Evolutionary conservation across 306 rosid species (phyloP).

Genomic region (Sindora glabra): DNA sequence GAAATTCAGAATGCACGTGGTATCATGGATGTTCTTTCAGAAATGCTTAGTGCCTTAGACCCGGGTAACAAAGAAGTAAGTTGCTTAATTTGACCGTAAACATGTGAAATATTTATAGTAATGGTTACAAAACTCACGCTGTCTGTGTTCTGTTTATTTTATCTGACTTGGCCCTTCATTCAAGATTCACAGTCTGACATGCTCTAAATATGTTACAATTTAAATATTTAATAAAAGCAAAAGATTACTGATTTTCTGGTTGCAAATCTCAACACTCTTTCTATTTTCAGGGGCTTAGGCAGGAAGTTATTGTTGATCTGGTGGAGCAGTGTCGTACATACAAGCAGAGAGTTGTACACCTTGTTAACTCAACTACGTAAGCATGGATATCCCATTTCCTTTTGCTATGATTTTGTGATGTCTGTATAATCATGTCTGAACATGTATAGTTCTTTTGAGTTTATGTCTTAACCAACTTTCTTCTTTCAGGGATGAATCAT

Average conservation of each 20-base stretch:
- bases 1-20: slow-evolving; percentile 98
- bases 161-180: too few relatives aligned
- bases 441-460: slow-evolving; percentile 9
- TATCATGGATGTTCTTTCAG: slow-evolving; percentile 89
- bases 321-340: slow-evolving; percentile 85
- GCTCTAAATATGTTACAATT: too few relatives aligned
- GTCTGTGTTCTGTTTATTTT: too few relatives aligned
- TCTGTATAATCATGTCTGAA: too few relatives aligned
- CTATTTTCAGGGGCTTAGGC: slow-evolving; percentile 70
- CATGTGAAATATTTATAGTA: neutral
- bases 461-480: too few relatives aligned
- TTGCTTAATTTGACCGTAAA: neutral
- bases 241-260: too few relatives aligned
- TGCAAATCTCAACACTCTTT: too few relatives aligned
- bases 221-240: too few relatives aligned
- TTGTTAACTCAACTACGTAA: slow-evolving; percentile 94
- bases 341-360: slow-evolving; percentile 97
- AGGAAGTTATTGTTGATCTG: slow-evolving; percentile 93
- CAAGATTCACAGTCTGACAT: too few relatives aligned
- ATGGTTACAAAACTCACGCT: too few relatives aligned
- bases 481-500: slow-evolving; percentile 86
- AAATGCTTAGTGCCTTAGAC: slow-evolving; percentile 85
- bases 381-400: slow-evolving; percentile 30
- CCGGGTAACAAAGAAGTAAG: slow-evolving; percentile 83
- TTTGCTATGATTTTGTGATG: too few relatives aligned